These are phyloP conservation scores for Tuber indicum DNA, from an alignment of 495 filamentous ascomycete species.

Conservation along the genomic window DNA sequence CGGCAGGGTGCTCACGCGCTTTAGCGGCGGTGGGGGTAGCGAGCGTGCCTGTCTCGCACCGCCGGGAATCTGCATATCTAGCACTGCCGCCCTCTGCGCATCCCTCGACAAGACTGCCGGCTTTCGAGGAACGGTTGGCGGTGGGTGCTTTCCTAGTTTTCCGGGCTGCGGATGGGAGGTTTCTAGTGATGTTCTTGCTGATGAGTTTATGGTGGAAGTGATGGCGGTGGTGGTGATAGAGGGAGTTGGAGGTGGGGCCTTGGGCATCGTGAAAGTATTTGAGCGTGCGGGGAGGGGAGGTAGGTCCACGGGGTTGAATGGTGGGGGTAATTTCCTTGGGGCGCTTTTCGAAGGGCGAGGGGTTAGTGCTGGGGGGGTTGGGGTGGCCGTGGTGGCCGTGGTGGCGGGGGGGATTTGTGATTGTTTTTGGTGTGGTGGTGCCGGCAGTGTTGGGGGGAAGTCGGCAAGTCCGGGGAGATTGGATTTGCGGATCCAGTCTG, in stretches of 20 bases:
- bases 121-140: slow-evolving; percentile 24
- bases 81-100: neutral
- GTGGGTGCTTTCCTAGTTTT: slow-evolving; percentile 18
- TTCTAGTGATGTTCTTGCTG: slow-evolving; percentile 4
- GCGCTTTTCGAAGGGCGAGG: slow-evolving; percentile 21
- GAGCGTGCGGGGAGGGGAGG: slow-evolving; percentile 21
- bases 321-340: slow-evolving; percentile 51
- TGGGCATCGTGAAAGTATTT: neutral
- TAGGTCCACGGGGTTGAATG: slow-evolving; percentile 49
- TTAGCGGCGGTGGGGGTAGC: slow-evolving; percentile 27
- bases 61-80: neutral
- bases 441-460: slow-evolving; percentile 46
- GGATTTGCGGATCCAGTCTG: slow-evolving; percentile 63
- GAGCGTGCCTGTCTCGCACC: neutral
- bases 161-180: slow-evolving; percentile 10
- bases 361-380: slow-evolving; percentile 15
- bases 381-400: slow-evolving; percentile 45
- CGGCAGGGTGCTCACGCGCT: slow-evolving; percentile 24
- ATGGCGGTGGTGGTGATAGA: too few relatives aligned
- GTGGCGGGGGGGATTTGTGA: slow-evolving; percentile 42
- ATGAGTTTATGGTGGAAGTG: neutral
- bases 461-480: slow-evolving; percentile 44
- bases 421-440: slow-evolving; percentile 43
- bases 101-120: slow-evolving; percentile 18
- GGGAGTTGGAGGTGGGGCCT: neutral